These are phyloP conservation scores for Termitomyces sp. DNA, from an alignment of 768 basidiomycete species.

Conservation along the genomic window DNA sequence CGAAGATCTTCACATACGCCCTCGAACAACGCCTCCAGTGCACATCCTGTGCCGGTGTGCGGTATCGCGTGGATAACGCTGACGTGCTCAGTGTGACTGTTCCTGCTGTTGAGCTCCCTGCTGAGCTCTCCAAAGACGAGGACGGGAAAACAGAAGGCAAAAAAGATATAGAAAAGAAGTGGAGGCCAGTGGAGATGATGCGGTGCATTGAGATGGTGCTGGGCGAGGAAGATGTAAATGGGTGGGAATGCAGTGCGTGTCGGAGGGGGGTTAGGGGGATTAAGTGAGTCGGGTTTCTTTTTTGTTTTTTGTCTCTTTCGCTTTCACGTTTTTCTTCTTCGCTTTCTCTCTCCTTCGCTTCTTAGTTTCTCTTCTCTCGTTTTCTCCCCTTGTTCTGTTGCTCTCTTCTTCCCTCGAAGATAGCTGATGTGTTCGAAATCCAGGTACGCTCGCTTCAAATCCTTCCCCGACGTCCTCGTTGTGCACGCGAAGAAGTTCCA, in stretches of 20 bases:
- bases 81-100: slow-evolving; percentile 83
- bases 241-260: slow-evolving; percentile 76
- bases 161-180: too few relatives aligned
- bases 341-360: too few relatives aligned
- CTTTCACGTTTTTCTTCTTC: not conserved
- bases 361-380: too few relatives aligned
- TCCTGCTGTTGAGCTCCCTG: slow-evolving; percentile 57
- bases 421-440: slow-evolving; percentile 17
- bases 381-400: too few relatives aligned
- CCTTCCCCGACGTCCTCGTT: slow-evolving; percentile 86
- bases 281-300: slow-evolving; percentile 48
- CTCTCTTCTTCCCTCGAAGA: not conserved
- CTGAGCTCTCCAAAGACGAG: slow-evolving; percentile 38
- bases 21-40: slow-evolving; percentile 90
- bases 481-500: slow-evolving; percentile 94
- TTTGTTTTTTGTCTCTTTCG: too few relatives aligned
- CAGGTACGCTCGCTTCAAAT: slow-evolving; percentile 61
- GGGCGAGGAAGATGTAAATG: slow-evolving; percentile 61
- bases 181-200: slow-evolving; percentile 56
- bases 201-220: slow-evolving; percentile 59
- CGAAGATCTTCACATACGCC: slow-evolving; percentile 73
- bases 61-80: slow-evolving; percentile 73
- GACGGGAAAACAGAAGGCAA: slow-evolving; percentile 68
- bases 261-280: slow-evolving; percentile 61
- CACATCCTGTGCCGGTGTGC: slow-evolving; percentile 70